Base-by-base conservation (phyloP, 331 rosid genomes). In the Prunus yedoensis region DNA sequence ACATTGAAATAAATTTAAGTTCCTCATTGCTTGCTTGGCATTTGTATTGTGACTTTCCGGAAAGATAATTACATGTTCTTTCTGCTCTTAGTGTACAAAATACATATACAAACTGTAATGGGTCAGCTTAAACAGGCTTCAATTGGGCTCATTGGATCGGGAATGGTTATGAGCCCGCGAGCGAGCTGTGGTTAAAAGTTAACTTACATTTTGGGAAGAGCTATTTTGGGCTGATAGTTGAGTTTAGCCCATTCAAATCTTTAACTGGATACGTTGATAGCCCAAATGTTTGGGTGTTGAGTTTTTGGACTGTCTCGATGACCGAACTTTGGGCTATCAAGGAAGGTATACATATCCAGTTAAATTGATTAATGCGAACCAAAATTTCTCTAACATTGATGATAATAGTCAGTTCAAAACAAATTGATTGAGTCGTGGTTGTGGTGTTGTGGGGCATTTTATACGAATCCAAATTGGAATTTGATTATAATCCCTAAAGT, bases 1-100 rank as follows among this genome's bases (percentile, higher is more conserved):
- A 59, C 77, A 41, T 67, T 53, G 77, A 35, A 61, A 74, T 74
- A 74, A 82, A 78, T 62, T 38, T 53, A 73, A 67, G 70, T 68
- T 71, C 67, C 66, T 41, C 65, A 46, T 74, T 30, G 23, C 61
- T 74, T 30, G 23, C 61, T 53, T 56, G 16, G 43, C 74, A 66
- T 73, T 41, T 70, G 57, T 81, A 18, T 57, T 65, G 3, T n/a
- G 52, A 58, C 68, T 46, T 11, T 60, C 47, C 23, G 43, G 1
- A 72, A 71, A 20, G 41, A 21, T 57, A 59, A 45, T 49, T 74
- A 9, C 47, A 46, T 11, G 5, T 12, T 60, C 43, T 60, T 3
- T 20, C 66, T 27, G 10, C 14, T 6, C 43, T 6, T 38, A 38
- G 43, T 38, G 43, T 38, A 18, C 1, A 18, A 53, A 53, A n/a